Percentiles rank a stretch among this genome's conserved stretches.
Conservation (phyloP, 1,139 yeast species). For the Geotrichum australiense region DNA sequence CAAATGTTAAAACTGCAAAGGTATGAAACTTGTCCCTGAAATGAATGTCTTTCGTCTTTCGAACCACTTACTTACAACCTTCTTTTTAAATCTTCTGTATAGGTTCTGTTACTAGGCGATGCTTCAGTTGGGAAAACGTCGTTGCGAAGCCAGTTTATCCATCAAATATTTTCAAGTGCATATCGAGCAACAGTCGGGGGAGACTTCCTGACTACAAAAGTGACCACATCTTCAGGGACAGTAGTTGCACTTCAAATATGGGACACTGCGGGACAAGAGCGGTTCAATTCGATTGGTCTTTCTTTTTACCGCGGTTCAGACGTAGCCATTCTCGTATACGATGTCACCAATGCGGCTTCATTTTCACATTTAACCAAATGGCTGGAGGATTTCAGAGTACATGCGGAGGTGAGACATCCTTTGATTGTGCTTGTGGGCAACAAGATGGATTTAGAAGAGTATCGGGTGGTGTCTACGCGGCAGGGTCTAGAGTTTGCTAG, state of each 20-base stretch:
- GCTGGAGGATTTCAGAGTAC: slow-evolving; percentile 45
- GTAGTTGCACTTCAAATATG: slow-evolving; percentile 47
- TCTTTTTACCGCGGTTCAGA: slow-evolving; percentile 59
- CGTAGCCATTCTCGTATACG: slow-evolving; percentile 51
- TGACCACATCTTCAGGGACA: slow-evolving; percentile 24
- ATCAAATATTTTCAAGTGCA: slow-evolving; percentile 51
- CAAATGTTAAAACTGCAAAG: slow-evolving; percentile 11
- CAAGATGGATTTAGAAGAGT: slow-evolving; percentile 39
- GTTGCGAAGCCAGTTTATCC: slow-evolving; percentile 51
- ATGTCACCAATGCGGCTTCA: slow-evolving; percentile 46
- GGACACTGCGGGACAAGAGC: slow-evolving; percentile 66
- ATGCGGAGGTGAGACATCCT: slow-evolving; percentile 46
- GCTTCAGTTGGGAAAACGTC: slow-evolving; percentile 61
- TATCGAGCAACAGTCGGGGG: slow-evolving; percentile 60
- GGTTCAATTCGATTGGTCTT: slow-evolving; percentile 52
- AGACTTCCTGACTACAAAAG: slow-evolving; percentile 48
- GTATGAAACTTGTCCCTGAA: too few relatives aligned
- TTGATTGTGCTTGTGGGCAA: slow-evolving; percentile 52
- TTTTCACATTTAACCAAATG: slow-evolving; percentile 47
- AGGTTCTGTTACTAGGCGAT: slow-evolving; percentile 53
- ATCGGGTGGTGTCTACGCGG: slow-evolving; percentile 20
- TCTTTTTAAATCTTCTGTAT: not conserved
- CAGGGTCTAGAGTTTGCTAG: slow-evolving; percentile 22
- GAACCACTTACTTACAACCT: not conserved
- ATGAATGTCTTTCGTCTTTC: slow-evolving; percentile 2